phyloP scores from a whole-genome alignment of 495 filamentous ascomycete genomes.

The Penicillium maclennaniae region DNA sequence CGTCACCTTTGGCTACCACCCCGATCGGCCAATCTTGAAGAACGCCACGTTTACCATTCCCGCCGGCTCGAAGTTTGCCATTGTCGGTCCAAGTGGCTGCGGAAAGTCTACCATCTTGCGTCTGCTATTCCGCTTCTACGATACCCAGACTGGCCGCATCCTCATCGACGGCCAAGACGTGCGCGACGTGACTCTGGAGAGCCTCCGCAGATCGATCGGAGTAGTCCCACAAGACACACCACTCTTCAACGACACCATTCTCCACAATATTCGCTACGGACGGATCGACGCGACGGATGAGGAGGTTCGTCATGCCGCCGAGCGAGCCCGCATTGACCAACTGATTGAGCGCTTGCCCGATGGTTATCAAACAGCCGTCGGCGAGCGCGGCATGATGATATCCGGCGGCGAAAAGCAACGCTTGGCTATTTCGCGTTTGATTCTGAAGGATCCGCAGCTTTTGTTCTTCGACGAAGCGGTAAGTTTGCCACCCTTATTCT shows the following conservation, averaged over 20 bases:
- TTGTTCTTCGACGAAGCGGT: conserved; percentile 96
- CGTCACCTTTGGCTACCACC: conserved; percentile 89
- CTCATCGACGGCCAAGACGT: conserved; percentile 92
- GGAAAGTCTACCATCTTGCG: conserved; percentile 92
- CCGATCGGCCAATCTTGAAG: conserved; percentile 80
- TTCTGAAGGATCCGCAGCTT: conserved; percentile 88
- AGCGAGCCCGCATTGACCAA: conserved; percentile 78
- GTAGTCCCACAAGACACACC: conserved; percentile 98
- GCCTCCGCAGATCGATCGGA: conserved; percentile 79
- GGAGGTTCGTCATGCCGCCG: conserved; percentile 69
- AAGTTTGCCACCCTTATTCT: conserved; percentile 22
- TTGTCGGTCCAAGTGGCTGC: conserved; percentile 93
- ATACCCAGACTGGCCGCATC: background rate
- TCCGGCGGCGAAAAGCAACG: conserved; percentile 96
- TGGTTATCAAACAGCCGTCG: conserved; percentile 88
- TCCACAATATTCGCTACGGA: conserved; percentile 95
- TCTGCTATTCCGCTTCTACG: conserved; percentile 47
- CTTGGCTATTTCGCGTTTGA: conserved; percentile 76
- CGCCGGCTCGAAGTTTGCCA: conserved; percentile 89
- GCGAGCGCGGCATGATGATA: conserved; percentile 97
- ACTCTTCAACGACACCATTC: conserved; percentile 91
- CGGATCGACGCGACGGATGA: conserved; percentile 72
- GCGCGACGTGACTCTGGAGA: conserved; percentile 74
- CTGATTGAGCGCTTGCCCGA: conserved; percentile 74
- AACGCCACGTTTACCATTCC: conserved; percentile 86